Evolutionary conservation across 2,329 filamentous ascomycete genomes (phyloP), one percentile per base, ranked within the genome.

Genomic region (Aspergillus cejpii): DNA sequence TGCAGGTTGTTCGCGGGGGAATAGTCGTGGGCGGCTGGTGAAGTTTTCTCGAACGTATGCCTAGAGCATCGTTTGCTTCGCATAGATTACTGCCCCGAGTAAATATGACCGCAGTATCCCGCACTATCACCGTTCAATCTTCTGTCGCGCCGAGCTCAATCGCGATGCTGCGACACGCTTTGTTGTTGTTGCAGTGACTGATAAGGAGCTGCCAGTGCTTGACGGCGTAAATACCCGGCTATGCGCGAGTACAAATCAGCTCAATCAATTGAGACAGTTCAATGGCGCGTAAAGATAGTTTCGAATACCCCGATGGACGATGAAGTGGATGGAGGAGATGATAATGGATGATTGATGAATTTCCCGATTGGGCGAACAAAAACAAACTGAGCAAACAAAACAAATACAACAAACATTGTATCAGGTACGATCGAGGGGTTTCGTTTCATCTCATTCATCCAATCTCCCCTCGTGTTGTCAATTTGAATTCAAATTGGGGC

Each of bases 311-410:
- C 17, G 15, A 19, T 10, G 1, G 31, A 34, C 14, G 6, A 19
- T 6, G 3, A 3, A 11, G 11, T 39, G 12, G 17, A 27, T 4
- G 7, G 21, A 26, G 23, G 15, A 26, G 24, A 5, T 14, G 11
- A 43, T 33, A 12, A 39, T 44, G 15, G 8, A 6, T 5, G 26
- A 46, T 39, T 31, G 38, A 44, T 20, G 24, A 47, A 45, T 41
- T 53, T 34, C 52, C 46, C 38, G 29, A 55, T 55, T 55, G 53
- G 48, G 44, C 38, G 26, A 41, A 17, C 17, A 39, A 20, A 11
- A 12, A 36, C 61, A 64, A 65, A 63, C 56, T 50, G 19, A 11
- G 17, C 59, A 63, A 65, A 63, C 56, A 51, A 19, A 11, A 14
- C 59, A 63, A 60, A 62, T 59, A 50, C 38, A 43, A 12, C 44